A percentile compares a stretch with the other conserved stretches of the same genome.
phyloP scores from a whole-genome alignment of 2,329 filamentous ascomycete species.

The Mycosphaerelloides madeirae region DNA sequence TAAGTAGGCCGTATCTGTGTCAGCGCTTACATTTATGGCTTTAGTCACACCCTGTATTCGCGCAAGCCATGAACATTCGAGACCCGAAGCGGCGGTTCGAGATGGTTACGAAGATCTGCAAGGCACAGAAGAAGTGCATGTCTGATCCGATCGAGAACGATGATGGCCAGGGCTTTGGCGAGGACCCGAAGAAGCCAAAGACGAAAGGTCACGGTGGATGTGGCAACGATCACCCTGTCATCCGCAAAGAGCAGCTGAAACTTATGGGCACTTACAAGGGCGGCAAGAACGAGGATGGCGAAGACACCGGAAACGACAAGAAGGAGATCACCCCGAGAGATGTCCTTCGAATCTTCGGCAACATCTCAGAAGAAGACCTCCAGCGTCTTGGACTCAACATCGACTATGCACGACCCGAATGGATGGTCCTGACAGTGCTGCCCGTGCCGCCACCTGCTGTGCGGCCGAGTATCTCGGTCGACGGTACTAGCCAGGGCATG shows the following conservation, averaged over 20 bases:
- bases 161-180: conserved; percentile 64
- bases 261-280: conserved; percentile 71
- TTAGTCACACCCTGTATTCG: conserved; percentile 80
- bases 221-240: conserved; percentile 82
- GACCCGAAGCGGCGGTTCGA: conserved; percentile 95
- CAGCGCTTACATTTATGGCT: conserved; percentile 42
- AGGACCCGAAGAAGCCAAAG: conserved; percentile 53
- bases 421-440: conserved; percentile 95
- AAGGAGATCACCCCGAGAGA: conserved; percentile 75
- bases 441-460: conserved; percentile 95
- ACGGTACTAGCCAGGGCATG: conserved; percentile 85
- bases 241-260: conserved; percentile 81
- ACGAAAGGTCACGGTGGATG: conserved; percentile 72
- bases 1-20: conserved; percentile 26
- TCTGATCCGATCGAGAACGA: conserved; percentile 68
- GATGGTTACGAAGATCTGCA: conserved; percentile 85
- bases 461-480: conserved; percentile 93
- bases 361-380: conserved; percentile 76
- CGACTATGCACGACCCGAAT: conserved; percentile 93
- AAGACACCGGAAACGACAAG: conserved; percentile 68
- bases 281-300: conserved; percentile 65
- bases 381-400: conserved; percentile 84
- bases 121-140: conserved; percentile 80
- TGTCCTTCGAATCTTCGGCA: conserved; percentile 80
- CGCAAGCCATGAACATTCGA: conserved; percentile 73